Base-by-base conservation (phyloP, 2,329 filamentous ascomycete genomes). In the Diaporthe helianthi region DNA sequence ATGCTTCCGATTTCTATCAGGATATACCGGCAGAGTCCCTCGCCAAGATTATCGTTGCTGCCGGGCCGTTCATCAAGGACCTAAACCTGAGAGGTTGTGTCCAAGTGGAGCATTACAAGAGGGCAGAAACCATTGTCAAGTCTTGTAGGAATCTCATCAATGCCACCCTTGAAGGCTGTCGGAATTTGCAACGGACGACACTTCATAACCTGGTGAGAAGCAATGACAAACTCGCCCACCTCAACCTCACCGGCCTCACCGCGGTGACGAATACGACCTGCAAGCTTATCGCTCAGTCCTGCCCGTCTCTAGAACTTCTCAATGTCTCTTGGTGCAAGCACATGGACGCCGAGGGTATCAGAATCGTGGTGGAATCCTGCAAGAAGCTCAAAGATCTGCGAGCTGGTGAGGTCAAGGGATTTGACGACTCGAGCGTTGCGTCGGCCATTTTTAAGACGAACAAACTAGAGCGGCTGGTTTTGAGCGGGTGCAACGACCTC, bases 241-340 rank as follows among this genome's bases (percentile, higher is more conserved):
- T 98, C 74, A 98, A 98, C 76, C 82, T 99, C 46, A 93, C 93
- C 1, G 94, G 94, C 0, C 85, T 98, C 71, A 83, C 89, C 2
- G 90, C 90, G 15, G 92, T 94, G 17, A 93, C 91, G 36, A 97
- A 97, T 77, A 88, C 88, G 26, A 92, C 93, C 0, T 94, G 97
- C 87, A 93, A 91, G 76, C 93, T 97, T 70, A 91, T 99, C 70
- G 90, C 93, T 0, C 85, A 91, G 65, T 90, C 91, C 47, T 98
- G 95, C 75, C 89, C 90, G 1, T 89, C 91, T 60, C 84, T 99
- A n/a, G 90, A 97, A 79, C 86, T 88, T 67, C 86, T 98, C 73
- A 97, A 98, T 75, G 88, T 98, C 24, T 97, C 94, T 0, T 98
- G 95, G 93, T 99, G 96, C 81, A 90, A 90, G 73, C 91, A 93